Evolutionary conservation across 2,329 filamentous ascomycete species (phyloP).

Genomic region (Juglanconis juglandina): DNA sequence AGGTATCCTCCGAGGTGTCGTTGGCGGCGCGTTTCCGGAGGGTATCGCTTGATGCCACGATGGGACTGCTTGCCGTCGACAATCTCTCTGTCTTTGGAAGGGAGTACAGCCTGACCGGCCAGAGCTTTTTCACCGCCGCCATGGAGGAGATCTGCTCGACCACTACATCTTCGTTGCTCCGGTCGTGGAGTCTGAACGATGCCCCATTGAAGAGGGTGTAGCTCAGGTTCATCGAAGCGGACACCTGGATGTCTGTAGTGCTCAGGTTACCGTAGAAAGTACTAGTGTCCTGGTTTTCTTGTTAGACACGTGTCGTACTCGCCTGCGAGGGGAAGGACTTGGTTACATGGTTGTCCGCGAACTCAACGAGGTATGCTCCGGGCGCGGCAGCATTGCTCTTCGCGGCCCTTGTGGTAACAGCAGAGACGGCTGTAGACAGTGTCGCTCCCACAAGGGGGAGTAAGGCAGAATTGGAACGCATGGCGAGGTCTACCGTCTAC

Average conservation of each 20-base stretch:
- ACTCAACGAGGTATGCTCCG: constrained; percentile 6
- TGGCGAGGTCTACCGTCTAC: background rate
- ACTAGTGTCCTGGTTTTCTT: background rate
- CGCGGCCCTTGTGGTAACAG: background rate
- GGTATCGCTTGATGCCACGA: background rate
- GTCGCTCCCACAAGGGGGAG: background rate
- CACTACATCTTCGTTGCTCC: background rate
- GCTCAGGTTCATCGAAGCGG: background rate
- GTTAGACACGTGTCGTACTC: background rate
- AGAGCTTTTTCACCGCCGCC: background rate
- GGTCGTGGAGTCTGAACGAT: background rate
- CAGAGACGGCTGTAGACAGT: background rate
- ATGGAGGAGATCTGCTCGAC: constrained; percentile 7
- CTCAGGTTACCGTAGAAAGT: background rate
- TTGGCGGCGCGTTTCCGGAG: background rate
- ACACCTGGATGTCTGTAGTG: background rate
- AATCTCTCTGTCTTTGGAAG: background rate
- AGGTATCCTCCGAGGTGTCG: constrained; percentile 13
- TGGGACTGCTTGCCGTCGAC: background rate
- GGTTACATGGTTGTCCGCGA: constrained; percentile 3
- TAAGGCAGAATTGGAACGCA: background rate
- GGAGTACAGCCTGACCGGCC: background rate
- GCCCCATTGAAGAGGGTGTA: constrained; percentile 5
- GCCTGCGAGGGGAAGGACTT: background rate
- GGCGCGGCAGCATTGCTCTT: background rate